Evolutionary conservation across 192 early-diverging fungal species (phyloP).

Genomic region (Globomyces pollinis-pini): DNA sequence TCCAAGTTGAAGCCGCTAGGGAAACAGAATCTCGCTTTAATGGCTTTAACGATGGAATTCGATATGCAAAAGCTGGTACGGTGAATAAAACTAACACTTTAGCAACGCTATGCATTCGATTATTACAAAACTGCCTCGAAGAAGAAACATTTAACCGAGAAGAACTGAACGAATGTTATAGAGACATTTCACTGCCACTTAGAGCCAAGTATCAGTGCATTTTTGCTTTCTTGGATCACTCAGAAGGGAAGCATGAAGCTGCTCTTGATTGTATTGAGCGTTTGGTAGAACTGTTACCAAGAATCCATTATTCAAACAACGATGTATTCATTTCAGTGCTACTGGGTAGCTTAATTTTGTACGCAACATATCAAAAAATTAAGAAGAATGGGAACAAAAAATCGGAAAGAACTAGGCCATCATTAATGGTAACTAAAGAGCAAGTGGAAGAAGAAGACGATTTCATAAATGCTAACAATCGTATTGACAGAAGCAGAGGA

Average conservation of each 20-base stretch:
- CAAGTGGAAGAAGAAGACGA: too few species aligned
- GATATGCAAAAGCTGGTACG: slow-evolving; percentile 1
- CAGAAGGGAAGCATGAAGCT: background rate
- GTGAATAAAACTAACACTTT: background rate
- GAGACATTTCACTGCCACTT: background rate
- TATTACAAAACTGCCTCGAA: too few species aligned
- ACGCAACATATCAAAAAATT: background rate
- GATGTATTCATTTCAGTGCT: slow-evolving; percentile 6
- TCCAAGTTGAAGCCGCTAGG: background rate
- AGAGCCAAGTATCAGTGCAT: slow-evolving; percentile 9
- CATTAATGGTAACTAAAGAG: too few species aligned
- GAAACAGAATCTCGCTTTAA: background rate
- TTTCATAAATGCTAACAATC: background rate
- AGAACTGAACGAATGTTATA: slow-evolving; percentile 1
- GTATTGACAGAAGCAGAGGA: background rate
- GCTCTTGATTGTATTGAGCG: slow-evolving; percentile 5
- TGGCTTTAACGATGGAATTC: background rate
- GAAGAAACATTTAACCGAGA: too few species aligned
- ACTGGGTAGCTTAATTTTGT: background rate
- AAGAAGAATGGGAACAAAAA: background rate
- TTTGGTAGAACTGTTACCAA: background rate
- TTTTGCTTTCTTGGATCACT: slow-evolving; percentile 5
- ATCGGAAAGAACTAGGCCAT: background rate
- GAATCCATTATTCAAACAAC: slow-evolving; percentile 9
- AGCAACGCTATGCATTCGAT: too few species aligned